These are phyloP conservation scores for Pseudogymnoascus sp. DNA, from an alignment of 2,329 filamentous ascomycete species.

Conservation along the genomic window DNA sequence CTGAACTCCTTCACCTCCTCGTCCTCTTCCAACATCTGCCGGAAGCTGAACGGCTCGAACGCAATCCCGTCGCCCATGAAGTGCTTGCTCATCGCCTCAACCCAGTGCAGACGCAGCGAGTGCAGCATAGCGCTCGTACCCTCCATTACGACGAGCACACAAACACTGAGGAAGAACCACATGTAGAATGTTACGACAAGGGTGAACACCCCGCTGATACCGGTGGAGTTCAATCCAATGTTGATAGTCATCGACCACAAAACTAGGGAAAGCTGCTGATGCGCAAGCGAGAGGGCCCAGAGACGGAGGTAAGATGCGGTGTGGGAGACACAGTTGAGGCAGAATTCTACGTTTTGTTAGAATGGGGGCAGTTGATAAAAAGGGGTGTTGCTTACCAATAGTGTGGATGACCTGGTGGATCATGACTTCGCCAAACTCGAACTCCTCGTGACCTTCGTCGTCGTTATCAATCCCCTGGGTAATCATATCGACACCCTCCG, in stretches of 20 bases:
- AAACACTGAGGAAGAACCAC: constrained; percentile 81
- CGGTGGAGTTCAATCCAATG: constrained; percentile 61
- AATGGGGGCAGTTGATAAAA: background rate
- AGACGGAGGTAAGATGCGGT: constrained; percentile 97
- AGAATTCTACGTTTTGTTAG: constrained; percentile 66
- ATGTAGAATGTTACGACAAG: constrained; percentile 76
- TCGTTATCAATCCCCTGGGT: constrained; percentile 74
- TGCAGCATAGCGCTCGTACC: constrained; percentile 95
- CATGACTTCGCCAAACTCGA: constrained; percentile 95
- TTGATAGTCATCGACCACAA: constrained; percentile 94
- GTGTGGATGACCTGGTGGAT: constrained; percentile 99
- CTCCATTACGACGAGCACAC: constrained; percentile 87
- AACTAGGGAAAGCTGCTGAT: constrained; percentile 94
- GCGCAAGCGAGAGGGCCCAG: constrained; percentile 93
- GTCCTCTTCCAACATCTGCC: constrained; percentile 76
- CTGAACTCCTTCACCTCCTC: constrained; percentile 49
- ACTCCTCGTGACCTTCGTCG: constrained; percentile 79
- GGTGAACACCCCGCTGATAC: constrained; percentile 66
- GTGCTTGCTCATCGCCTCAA: constrained; percentile 96
- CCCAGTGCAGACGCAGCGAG: constrained; percentile 86
- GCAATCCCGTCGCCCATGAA: constrained; percentile 84
- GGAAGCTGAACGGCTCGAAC: constrained; percentile 86
- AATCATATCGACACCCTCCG: constrained; percentile 80
- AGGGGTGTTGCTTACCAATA: constrained; percentile 60
- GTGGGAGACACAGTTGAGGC: constrained; percentile 96